Conservation (phyloP, 257 asterid species). For the Coffea canephora region DNA sequence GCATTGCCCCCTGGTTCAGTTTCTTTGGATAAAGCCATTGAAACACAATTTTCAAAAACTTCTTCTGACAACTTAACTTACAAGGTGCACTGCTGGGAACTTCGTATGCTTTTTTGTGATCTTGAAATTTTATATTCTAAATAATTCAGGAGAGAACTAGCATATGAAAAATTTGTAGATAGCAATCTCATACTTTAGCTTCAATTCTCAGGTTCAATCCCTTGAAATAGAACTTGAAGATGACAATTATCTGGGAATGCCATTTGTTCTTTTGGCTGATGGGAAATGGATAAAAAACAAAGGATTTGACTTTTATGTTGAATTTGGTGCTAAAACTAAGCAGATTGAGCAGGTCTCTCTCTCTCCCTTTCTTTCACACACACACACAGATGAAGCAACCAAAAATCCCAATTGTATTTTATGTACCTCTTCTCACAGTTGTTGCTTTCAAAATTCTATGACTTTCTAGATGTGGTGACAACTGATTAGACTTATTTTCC, state of each 20-base stretch:
- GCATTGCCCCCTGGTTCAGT: constrained; percentile 76
- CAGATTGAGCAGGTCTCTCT: constrained; percentile 49
- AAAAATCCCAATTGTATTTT: background rate
- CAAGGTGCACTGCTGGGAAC: constrained; percentile 46
- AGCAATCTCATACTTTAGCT: too few species aligned
- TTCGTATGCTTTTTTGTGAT: constrained; percentile 9
- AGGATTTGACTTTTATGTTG: constrained; percentile 81
- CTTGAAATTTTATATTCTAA: constrained; percentile 5
- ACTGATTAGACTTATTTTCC: constrained; percentile 4
- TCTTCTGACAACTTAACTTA: constrained; percentile 38
- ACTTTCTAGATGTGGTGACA: constrained; percentile 13
- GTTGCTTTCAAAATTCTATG: background rate
- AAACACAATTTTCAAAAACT: constrained; percentile 55
- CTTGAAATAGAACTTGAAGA: constrained; percentile 72
- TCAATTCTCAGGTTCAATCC: constrained; percentile 65
- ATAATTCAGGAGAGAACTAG: background rate
- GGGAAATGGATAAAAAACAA: constrained; percentile 80
- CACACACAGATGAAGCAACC: background rate
- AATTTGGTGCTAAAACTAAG: constrained; percentile 40
- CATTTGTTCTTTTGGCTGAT: constrained; percentile 83
- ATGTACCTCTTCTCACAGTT: constrained; percentile 7
- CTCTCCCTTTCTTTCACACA: constrained; percentile 18
- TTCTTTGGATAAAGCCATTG: constrained; percentile 58
- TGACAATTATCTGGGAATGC: constrained; percentile 79
- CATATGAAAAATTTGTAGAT: background rate